Percentiles rank a stretch among this genome's conserved stretches.
Evolutionary conservation across 495 filamentous ascomycete species (phyloP).

Genomic region (Daldinia caldariorum): DNA sequence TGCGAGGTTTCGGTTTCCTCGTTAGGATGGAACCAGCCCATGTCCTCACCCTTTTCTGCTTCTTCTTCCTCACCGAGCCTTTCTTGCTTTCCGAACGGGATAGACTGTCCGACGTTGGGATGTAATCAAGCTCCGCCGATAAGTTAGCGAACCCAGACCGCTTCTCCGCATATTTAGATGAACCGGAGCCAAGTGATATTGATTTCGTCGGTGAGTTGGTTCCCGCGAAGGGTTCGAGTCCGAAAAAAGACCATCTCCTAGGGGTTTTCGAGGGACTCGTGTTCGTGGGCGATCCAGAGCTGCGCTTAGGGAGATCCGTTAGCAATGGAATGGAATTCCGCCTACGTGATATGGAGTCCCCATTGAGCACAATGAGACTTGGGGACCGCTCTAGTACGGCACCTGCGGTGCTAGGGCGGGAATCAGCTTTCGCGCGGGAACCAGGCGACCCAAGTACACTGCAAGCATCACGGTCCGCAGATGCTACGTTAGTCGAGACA

Average conservation of each 20-base stretch:
- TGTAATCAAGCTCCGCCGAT: slow-evolving; percentile 31
- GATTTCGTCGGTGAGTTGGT: slow-evolving; percentile 55
- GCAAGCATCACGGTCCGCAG: slow-evolving; percentile 51
- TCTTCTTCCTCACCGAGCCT: slow-evolving; percentile 61
- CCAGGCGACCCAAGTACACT: slow-evolving; percentile 41
- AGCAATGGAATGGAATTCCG: slow-evolving; percentile 64
- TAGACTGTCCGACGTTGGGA: background rate
- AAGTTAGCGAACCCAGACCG: slow-evolving; percentile 11
- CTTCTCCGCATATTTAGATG: slow-evolving; percentile 49
- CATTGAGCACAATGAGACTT: slow-evolving; percentile 48
- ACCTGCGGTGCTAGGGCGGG: slow-evolving; percentile 63
- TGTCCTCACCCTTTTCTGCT: slow-evolving; percentile 79
- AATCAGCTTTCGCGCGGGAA: slow-evolving; percentile 47
- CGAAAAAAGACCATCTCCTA: slow-evolving; percentile 66
- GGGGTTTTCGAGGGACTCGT: slow-evolving; percentile 58
- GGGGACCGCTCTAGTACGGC: slow-evolving; percentile 60
- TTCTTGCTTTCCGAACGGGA: slow-evolving; percentile 56
- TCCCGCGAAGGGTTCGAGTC: slow-evolving; percentile 56
- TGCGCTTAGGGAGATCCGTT: slow-evolving; percentile 46
- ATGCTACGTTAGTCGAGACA: slow-evolving; percentile 57
- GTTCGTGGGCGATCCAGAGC: slow-evolving; percentile 46
- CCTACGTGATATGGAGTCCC: slow-evolving; percentile 51
- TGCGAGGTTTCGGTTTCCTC: slow-evolving; percentile 66
- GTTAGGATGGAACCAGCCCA: slow-evolving; percentile 84
- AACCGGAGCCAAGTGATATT: slow-evolving; percentile 52